Base-by-base conservation (phyloP, 352 stramenopile species). In the Plasmopara viticola region DNA sequence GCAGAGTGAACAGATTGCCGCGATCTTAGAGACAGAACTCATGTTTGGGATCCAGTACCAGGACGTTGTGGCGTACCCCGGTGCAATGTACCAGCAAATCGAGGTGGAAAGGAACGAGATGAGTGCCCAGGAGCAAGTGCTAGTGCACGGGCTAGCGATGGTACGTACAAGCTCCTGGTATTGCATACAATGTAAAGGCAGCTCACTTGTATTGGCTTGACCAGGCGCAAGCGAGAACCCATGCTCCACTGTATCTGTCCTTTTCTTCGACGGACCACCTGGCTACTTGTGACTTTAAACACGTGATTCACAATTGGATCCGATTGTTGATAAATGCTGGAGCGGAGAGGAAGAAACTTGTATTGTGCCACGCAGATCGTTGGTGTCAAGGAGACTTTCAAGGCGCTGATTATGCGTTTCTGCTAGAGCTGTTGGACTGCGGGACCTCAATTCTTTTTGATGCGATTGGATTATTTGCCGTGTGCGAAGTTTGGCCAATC, bases 81-180 rank as follows among this genome's bases (percentile, higher is more conserved):
- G 77, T 6, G 64, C 76, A 5, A 81, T 90, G 6, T 87, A 88
- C 58, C 80, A 90, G 48, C 77, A 80, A 52, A 67, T 90, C 20
- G 66, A 78, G 35, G 25, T 51, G 1, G 42, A n/a, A 0, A 47
- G 35, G 35, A 25, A 17, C 12, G 17, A 35, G 25, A 29, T 76
- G 10, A 50, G 28, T 37, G 46, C 51, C 2, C 63, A 58, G 15
- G 60, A 85, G 29, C 43, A 41, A 9, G 41, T 81, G 30, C 41
- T 85, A 0, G 50, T 52, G 7, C 51, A 68, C 6, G 75, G 62
- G 1, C 52, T 86, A 0, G 77, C 68, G 46, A 44, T 62, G 52
- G 51, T 66, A 58, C 29, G 40, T 51, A 37, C 44, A 29, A 34
- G 31, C 6, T 12, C 6, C 5, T 12, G 31, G 6, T 35, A 12